Percentiles rank a stretch among this genome's conserved stretches.
phyloP scores from a whole-genome alignment of 306 rosid genomes.

The Dicorynia guianensis region DNA sequence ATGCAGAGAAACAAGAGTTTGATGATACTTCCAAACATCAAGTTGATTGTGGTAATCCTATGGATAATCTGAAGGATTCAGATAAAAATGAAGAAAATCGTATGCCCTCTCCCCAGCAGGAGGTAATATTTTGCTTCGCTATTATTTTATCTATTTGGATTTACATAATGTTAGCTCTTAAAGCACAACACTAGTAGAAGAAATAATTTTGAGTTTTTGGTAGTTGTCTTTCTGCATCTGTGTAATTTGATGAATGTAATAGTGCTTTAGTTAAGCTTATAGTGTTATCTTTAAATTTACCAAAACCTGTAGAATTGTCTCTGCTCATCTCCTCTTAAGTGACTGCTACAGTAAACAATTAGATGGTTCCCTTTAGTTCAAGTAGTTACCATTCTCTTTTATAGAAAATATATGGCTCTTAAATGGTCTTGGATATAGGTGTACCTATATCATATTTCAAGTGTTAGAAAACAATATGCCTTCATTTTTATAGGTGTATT shows the following conservation, averaged over 20 bases:
- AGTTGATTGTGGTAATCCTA: constrained; percentile 51
- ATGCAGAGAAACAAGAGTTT: constrained; percentile 60
- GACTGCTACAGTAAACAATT: neutral
- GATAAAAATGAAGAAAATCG: constrained; percentile 50
- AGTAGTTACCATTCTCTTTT: neutral
- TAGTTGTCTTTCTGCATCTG: neutral
- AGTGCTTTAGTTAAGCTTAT: neutral
- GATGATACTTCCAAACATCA: constrained; percentile 52
- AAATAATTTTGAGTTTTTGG: constrained; percentile 4
- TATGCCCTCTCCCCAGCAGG: constrained; percentile 78
- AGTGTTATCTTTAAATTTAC: neutral
- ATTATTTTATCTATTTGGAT: constrained; percentile 2
- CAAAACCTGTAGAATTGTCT: neutral
- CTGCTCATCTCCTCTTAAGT: neutral
- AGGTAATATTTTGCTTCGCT: constrained; percentile 57
- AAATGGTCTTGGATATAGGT: constrained; percentile 11
- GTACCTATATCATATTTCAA: constrained; percentile 24
- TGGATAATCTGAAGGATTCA: constrained; percentile 52
- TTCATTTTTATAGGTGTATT: neutral
- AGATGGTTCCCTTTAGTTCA: neutral
- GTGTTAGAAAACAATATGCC: constrained; percentile 10
- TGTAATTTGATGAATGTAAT: constrained; percentile 4
- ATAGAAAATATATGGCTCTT: neutral
- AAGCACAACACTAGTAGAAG: neutral
- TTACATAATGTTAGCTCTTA: neutral